Conservation (phyloP, 2,329 filamentous ascomycete genomes). For the Pyrenophora seminiperda region DNA sequence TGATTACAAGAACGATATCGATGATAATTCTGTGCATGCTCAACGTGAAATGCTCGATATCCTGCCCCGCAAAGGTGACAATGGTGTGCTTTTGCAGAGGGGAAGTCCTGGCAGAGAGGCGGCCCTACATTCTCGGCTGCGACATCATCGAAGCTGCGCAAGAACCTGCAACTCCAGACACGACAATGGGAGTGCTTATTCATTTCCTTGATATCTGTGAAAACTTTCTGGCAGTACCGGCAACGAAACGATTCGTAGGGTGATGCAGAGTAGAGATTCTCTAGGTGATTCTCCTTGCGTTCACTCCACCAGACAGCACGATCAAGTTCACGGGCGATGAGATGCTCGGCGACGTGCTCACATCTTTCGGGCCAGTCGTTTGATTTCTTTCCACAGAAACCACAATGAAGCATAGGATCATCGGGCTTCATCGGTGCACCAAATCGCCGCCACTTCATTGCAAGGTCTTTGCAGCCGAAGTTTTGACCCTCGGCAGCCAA, state of each 20-base stretch:
- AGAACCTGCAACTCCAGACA: conserved; percentile 45
- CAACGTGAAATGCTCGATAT: conserved; percentile 39
- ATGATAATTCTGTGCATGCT: conserved; percentile 44
- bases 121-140: conserved; percentile 41
- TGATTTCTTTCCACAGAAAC: conserved; percentile 42
- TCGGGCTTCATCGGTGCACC: conserved; percentile 43
- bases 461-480: conserved; percentile 46
- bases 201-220: conserved; percentile 38
- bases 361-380: conserved; percentile 41
- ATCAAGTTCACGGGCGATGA: conserved; percentile 35
- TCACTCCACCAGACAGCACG: conserved; percentile 43
- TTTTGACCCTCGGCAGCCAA: conserved; percentile 36
- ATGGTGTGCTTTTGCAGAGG: conserved; percentile 43
- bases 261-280: conserved; percentile 37
- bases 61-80: conserved; percentile 45
- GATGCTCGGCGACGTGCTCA: conserved; percentile 42
- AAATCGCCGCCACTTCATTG: conserved; percentile 43
- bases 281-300: conserved; percentile 40
- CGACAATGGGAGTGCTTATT: conserved; percentile 43
- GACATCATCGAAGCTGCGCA: conserved; percentile 42
- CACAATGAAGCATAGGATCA: conserved; percentile 46
- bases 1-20: conserved; percentile 43
- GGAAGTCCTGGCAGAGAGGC: conserved; percentile 40
- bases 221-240: conserved; percentile 42
- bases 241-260: conserved; percentile 42